Conservation (phyloP, 2,329 filamentous ascomycete species). For the Colletotrichum godetiae region DNA sequence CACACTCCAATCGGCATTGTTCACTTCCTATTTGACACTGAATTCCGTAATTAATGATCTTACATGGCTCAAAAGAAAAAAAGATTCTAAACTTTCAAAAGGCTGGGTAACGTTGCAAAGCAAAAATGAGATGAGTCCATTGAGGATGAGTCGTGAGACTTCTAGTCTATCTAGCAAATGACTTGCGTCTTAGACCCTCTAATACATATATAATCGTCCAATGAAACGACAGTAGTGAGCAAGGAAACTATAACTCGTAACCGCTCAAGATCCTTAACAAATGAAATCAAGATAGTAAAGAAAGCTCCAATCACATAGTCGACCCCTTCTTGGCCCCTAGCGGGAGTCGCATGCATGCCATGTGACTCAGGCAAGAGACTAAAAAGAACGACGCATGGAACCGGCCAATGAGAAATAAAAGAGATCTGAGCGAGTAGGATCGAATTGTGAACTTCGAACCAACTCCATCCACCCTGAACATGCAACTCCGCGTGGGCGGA, state of each 20-base stretch:
- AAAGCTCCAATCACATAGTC: not conserved
- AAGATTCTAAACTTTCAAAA: not conserved
- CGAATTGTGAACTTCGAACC: not conserved
- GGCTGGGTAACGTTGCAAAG: not conserved
- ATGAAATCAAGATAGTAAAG: not conserved
- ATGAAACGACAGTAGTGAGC: not conserved
- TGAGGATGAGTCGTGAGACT: not conserved
- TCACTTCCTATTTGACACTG: not conserved
- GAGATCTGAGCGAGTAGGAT: not conserved
- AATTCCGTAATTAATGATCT: not conserved
- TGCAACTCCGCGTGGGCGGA: not conserved
- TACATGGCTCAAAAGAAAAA: too few relatives aligned
- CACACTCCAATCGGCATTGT: not conserved
- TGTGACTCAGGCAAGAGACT: not conserved
- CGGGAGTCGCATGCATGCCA: not conserved
- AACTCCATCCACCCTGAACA: not conserved
- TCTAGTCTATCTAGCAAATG: conserved; percentile 4
- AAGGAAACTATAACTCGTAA: not conserved
- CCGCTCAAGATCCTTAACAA: not conserved
- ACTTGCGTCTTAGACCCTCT: not conserved
- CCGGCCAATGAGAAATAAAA: not conserved
- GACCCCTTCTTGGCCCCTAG: not conserved
- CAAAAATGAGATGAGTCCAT: not conserved
- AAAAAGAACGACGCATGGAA: not conserved
- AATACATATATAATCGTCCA: not conserved